phyloP scores from a whole-genome alignment of 345 rosid genomes.

The Eucalyptus pumila region DNA sequence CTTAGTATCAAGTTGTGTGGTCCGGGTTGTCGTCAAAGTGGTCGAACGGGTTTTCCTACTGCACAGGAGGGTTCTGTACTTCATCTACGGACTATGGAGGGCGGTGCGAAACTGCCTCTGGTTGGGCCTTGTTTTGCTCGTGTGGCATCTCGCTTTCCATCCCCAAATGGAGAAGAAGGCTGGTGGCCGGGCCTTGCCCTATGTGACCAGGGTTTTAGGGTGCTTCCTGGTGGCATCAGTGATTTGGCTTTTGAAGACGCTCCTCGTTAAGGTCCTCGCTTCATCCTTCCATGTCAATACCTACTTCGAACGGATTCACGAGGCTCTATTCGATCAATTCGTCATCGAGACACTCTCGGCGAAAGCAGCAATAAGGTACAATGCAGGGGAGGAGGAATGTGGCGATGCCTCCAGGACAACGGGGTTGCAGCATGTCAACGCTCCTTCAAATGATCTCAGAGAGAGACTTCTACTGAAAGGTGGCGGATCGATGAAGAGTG shows the following conservation, averaged over 20 bases:
- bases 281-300: slow-evolving; percentile 1
- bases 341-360: background rate
- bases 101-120: slow-evolving; percentile 2
- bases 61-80: background rate
- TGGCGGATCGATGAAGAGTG: background rate
- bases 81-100: background rate
- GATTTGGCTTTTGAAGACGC: background rate
- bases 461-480: background rate
- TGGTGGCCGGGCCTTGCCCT: background rate
- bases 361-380: background rate
- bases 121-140: background rate
- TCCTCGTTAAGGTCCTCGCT: background rate
- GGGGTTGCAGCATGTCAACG: background rate
- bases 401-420: background rate
- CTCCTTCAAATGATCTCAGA: background rate
- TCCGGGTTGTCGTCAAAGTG: background rate
- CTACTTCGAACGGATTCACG: background rate
- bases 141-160: background rate
- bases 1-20: background rate
- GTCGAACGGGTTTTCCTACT: background rate
- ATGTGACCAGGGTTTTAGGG: background rate
- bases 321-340: background rate
- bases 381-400: background rate
- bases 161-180: background rate
- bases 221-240: background rate